Base-by-base conservation (phyloP, 805 yeast species). In the Pichia heedii region DNA sequence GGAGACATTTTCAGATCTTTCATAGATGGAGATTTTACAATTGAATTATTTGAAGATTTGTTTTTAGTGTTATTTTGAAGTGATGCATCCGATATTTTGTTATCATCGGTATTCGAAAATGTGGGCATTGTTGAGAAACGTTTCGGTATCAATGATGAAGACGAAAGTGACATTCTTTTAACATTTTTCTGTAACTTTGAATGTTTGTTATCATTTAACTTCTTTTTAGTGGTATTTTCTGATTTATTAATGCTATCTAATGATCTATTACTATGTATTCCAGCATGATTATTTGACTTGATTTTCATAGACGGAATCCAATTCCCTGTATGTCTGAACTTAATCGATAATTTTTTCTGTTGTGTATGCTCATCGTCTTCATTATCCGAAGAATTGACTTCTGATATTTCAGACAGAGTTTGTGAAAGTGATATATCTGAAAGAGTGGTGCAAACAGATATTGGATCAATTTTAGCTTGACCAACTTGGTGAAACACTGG, bases 241-340 rank as follows among this genome's bases (percentile, higher is more conserved):
- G 19, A 19, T 8, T 19, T 7, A 12, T 22, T 22, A 22, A 22
- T 7, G n/a, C 8, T 22, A 6, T n/a, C n/a, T n/a, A n/a, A n/a
- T n/a, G n/a, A n/a, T n/a, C n/a, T n/a, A n/a, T n/a, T n/a, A n/a
- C n/a, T n/a, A n/a, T n/a, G n/a, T n/a, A n/a, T n/a, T n/a, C n/a
- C n/a, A n/a, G n/a, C n/a, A n/a, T n/a, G n/a, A n/a, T 35, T 16
- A 10, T 10, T 15, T 6, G 12, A 5, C 22, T 43, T 43, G n/a
- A 36, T 40, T 26, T 37, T 43, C 18, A 26, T 40, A 11, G 39
- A 38, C 7, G 43, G 40, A 2, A 43, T n/a, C 46, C 46, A 43
- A 12, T 36, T 43, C 3, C 37, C 18, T 8, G 46, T 35, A 35
- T 35, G 39, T 33, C 33, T 36, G 3, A 39, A 36, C 13, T 40